Base-by-base conservation (phyloP, 352 stramenopile species). In the Globisporangium canariense region DNA sequence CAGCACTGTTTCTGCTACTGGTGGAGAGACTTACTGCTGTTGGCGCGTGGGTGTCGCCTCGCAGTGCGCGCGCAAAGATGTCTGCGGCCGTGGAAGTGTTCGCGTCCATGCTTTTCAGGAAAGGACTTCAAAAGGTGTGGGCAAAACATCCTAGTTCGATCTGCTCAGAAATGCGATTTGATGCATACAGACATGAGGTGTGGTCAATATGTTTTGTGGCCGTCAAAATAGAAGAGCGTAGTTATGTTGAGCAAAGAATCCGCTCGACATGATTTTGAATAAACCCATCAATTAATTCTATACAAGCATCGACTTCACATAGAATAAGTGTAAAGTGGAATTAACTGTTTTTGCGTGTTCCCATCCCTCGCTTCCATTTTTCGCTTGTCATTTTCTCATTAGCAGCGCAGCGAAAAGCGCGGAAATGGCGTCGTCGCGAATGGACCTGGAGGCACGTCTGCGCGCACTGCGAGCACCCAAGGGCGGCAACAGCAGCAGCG, bases 381-480 rank as follows among this genome's bases (percentile, higher is more conserved):
- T 60, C 32, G 55, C 55, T 50, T 60, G 36, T 30, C 18, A 61
- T 51, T 61, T 22, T 51, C 18, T 52, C 16, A 2, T 9, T 10
- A 20, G 9, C 36, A 41, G 36, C 9, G 2, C 25, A 28, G 25
- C 25, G 25, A 28, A 40, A 40, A 40, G 34, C 34, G 34, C 34
- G 36, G 9, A 28, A 22, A 79, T 77, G 73, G 43, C 73, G 5
- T 49, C 36, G 36, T 1, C 58, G 51, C 76, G 76, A 8, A 59
- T 85, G 52, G 80, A 89, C 68, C 67, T 91, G 43, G 79, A 91
- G 66, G 82, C 79, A 58, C 75, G 79, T 57, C 64, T 91, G 61
- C 78, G 73, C 38, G 80, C 79, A 14, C 51, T 91, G 45, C 79
- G 82, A 10, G 69, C 75, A 18, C 60, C 71, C 22, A 78, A 76